A percentile compares a stretch with the other conserved stretches of the same genome.
Evolutionary conservation across 106 monocot genomes (phyloP).

Genomic region (Gastrodia elata): DNA sequence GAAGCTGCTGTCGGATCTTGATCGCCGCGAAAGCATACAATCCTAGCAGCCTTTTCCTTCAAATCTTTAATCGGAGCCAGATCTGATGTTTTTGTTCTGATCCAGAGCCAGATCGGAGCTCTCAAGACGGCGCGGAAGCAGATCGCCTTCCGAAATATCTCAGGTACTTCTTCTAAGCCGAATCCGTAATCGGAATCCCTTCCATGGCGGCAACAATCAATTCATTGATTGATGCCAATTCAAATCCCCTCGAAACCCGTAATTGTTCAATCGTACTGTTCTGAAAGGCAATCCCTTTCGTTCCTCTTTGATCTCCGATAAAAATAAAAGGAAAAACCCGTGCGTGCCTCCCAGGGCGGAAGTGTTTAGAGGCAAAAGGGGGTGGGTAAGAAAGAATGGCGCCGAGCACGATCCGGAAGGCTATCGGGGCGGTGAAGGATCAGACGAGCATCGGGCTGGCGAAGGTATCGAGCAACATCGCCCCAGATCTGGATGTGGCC

Average conservation of each 20-base stretch:
- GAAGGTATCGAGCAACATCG: slow-evolving; percentile 53
- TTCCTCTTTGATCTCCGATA: background rate
- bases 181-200: background rate
- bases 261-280: background rate
- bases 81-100: background rate
- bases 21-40: too few relatives aligned
- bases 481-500: slow-evolving; percentile 70
- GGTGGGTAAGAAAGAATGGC: slow-evolving; percentile 20
- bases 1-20: too few relatives aligned
- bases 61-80: too few relatives aligned
- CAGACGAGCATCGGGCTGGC: slow-evolving; percentile 61
- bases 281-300: background rate
- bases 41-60: too few relatives aligned
- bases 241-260: background rate
- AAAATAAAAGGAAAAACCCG: too few relatives aligned
- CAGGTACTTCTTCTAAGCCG: background rate
- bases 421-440: slow-evolving; percentile 70
- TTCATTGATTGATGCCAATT: too few relatives aligned
- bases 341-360: background rate
- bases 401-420: slow-evolving; percentile 53
- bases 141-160: background rate
- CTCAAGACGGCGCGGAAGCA: background rate
- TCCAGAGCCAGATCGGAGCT: background rate
- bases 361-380: background rate
- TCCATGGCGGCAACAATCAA: background rate